Evolutionary conservation across 2,329 filamentous ascomycete species (phyloP).

Genomic region (Fusarium incarnatum): DNA sequence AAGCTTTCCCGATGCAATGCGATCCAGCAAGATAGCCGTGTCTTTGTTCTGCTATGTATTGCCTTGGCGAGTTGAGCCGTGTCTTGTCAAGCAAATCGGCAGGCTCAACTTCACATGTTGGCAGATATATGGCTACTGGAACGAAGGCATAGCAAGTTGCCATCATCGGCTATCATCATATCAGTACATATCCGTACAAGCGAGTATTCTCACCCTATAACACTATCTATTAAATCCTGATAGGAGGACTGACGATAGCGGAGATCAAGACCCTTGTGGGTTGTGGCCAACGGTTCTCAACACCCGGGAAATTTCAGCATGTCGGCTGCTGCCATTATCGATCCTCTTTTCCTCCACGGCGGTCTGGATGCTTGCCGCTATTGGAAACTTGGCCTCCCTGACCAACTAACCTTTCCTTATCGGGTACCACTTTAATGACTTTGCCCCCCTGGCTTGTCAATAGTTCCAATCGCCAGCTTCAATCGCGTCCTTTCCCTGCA

Average conservation of each 20-base stretch:
- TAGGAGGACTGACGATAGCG: constrained; percentile 2
- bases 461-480: constrained; percentile 37
- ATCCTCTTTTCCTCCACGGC: constrained; percentile 13
- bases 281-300: constrained; percentile 14
- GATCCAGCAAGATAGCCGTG: constrained; percentile 11
- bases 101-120: neutral
- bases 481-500: constrained; percentile 20
- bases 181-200: neutral
- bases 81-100: neutral
- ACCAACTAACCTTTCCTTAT: constrained; percentile 27
- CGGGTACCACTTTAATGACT: constrained; percentile 34
- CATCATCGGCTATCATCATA: neutral
- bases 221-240: neutral
- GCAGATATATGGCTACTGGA: neutral
- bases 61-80: constrained; percentile 1
- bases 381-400: constrained; percentile 26
- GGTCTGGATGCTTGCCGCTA: constrained; percentile 40
- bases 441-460: constrained; percentile 29
- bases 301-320: constrained; percentile 27
- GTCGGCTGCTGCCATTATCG: constrained; percentile 28
- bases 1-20: constrained; percentile 14
- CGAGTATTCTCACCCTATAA: neutral
- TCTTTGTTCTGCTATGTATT: constrained; percentile 24
- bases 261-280: constrained; percentile 15
- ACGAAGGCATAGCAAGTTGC: neutral